phyloP scores from a whole-genome alignment of 768 basidiomycete genomes.

The Naematelia aurantialba region DNA sequence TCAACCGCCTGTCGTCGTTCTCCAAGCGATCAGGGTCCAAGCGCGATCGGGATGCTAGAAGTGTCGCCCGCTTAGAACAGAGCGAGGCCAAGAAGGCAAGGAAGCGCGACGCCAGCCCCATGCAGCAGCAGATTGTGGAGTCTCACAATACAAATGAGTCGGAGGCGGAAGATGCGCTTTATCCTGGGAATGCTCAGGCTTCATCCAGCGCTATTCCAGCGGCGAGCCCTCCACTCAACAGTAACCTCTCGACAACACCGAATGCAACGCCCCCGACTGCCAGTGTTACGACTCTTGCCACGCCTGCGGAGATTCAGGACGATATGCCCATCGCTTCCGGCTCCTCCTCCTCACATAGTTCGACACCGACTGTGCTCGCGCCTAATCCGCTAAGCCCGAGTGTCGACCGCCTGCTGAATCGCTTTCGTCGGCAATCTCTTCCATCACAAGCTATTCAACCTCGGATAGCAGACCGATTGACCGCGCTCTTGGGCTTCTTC shows the following conservation, averaged over 20 bases:
- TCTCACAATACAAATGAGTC: no score
- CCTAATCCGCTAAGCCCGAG: not conserved
- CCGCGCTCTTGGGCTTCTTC: not conserved
- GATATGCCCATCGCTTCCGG: not conserved
- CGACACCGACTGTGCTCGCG: not conserved
- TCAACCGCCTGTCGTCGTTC: conserved; percentile 1
- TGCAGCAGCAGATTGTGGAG: no score
- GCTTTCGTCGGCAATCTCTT: not conserved
- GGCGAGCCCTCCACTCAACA: not conserved
- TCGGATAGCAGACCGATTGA: not conserved
- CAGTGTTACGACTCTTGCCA: not conserved
- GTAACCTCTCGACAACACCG: not conserved
- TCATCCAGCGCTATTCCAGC: not conserved
- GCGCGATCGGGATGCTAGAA: not conserved
- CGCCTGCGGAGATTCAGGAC: not conserved
- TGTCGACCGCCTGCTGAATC: not conserved
- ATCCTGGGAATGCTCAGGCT: not conserved
- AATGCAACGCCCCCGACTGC: not conserved
- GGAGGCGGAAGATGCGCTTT: no score
- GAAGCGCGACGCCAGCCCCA: not conserved
- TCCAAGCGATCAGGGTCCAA: not conserved
- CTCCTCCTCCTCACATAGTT: not conserved
- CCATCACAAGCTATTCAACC: not conserved
- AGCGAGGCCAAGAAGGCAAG: not conserved
- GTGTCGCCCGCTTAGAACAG: not conserved